phyloP scores from a whole-genome alignment of 805 yeast species.

The Ogataea nakhonphanomensis region DNA sequence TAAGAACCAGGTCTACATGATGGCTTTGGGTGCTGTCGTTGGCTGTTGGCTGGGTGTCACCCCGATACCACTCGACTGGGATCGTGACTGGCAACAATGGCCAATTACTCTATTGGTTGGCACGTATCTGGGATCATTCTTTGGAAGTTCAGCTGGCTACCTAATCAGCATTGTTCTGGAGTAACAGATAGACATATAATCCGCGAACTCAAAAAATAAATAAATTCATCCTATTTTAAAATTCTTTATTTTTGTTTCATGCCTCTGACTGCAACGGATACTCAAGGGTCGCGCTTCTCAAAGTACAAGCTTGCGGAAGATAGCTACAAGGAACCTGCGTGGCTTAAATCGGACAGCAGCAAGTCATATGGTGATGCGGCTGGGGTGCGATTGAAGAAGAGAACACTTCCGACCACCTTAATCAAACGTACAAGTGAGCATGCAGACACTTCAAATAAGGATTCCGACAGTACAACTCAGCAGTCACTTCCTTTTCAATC shows the following conservation, averaged over 20 bases:
- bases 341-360: constrained; percentile 10
- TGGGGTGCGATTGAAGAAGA: constrained; percentile 43
- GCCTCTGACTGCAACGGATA: constrained; percentile 2
- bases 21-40: constrained; percentile 41
- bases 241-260: constrained; percentile 1
- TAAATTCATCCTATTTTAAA: background rate
- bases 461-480: constrained; percentile 19
- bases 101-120: constrained; percentile 86
- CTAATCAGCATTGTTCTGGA: constrained; percentile 4
- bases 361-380: constrained; percentile 13
- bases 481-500: constrained; percentile 26
- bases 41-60: constrained; percentile 93
- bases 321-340: constrained; percentile 17
- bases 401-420: constrained; percentile 46
- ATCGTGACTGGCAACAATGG: constrained; percentile 95
- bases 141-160: constrained; percentile 42
- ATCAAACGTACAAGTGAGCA: constrained; percentile 39
- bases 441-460: constrained; percentile 50
- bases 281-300: constrained; percentile 19
- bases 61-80: constrained; percentile 97
- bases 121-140: constrained; percentile 65
- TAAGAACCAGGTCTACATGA: constrained; percentile 35
- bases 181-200: background rate
- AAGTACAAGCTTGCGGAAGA: constrained; percentile 19
- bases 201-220: background rate